phyloP scores from a whole-genome alignment of 345 rosid species.

The Isatis tinctoria region DNA sequence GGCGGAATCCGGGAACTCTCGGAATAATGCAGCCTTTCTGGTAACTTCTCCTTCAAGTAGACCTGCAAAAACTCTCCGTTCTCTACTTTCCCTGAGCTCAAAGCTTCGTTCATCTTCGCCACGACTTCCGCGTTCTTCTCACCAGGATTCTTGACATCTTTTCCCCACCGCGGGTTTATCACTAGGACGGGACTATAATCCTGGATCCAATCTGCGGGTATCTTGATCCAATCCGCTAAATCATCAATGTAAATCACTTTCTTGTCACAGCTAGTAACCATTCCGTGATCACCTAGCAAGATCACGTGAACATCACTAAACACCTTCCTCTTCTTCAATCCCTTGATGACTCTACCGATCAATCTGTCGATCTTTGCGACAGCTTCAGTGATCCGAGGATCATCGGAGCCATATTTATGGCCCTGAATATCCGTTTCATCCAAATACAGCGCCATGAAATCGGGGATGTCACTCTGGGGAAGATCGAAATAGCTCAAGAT shows the following conservation, averaged over 20 bases:
- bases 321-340: conserved; percentile 69
- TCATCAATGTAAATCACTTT: conserved; percentile 65
- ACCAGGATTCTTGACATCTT: conserved; percentile 18
- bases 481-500: conserved; percentile 69
- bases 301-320: conserved; percentile 70
- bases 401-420: conserved; percentile 81
- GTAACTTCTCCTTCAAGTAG: conserved; percentile 76
- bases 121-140: conserved; percentile 40
- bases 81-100: conserved; percentile 60
- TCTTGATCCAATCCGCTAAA: conserved; percentile 61
- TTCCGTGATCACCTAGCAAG: conserved; percentile 91
- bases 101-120: conserved; percentile 66
- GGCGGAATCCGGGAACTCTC: conserved; percentile 75
- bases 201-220: conserved; percentile 65
- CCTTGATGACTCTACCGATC: conserved; percentile 73
- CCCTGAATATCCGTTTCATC: conserved; percentile 92
- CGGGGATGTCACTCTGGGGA: conserved; percentile 56
- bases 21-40: conserved; percentile 65
- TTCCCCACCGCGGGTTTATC: conserved; percentile 56
- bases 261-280: conserved; percentile 81
- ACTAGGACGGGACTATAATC: conserved; percentile 57
- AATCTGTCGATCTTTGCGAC: conserved; percentile 53
- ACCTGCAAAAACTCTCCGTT: conserved; percentile 64
- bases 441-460: conserved; percentile 67
- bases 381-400: conserved; percentile 63